Conservation (phyloP, 2,329 filamentous ascomycete genomes). For the Onygenales sp. region DNA sequence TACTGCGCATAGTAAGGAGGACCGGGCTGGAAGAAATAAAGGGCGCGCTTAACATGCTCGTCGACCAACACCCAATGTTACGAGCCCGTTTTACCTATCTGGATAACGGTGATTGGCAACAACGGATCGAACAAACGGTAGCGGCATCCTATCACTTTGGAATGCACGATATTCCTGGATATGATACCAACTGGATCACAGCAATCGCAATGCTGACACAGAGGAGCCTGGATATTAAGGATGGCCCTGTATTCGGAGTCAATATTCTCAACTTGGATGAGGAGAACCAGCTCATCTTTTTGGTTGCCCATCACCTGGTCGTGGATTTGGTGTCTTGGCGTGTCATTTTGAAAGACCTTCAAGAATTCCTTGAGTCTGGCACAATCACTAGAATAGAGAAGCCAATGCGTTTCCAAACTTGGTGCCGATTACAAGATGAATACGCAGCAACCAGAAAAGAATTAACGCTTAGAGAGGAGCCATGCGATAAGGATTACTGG, state of each 20-base stretch:
- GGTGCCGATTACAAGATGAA: slow-evolving; percentile 26
- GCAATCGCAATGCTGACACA: slow-evolving; percentile 23
- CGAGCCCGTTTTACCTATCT: slow-evolving; percentile 14
- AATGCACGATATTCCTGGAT: slow-evolving; percentile 14
- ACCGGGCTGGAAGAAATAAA: slow-evolving; percentile 5
- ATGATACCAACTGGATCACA: slow-evolving; percentile 12
- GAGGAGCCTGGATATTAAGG: slow-evolving; percentile 21
- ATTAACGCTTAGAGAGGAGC: slow-evolving; percentile 20
- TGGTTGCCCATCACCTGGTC: slow-evolving; percentile 27
- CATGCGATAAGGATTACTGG: slow-evolving; percentile 29
- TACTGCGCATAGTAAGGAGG: slow-evolving; percentile 8
- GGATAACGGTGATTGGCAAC: slow-evolving; percentile 18
- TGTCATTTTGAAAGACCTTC: slow-evolving; percentile 12
- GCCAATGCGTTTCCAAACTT: slow-evolving; percentile 30
- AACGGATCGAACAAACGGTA: slow-evolving; percentile 16
- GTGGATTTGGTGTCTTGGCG: slow-evolving; percentile 14
- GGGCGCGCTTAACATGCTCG: slow-evolving; percentile 9
- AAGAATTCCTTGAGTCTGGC: slow-evolving; percentile 19
- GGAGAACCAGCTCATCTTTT: slow-evolving; percentile 17
- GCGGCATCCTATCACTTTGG: slow-evolving; percentile 24
- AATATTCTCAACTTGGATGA: slow-evolving; percentile 26
- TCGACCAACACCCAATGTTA: slow-evolving; percentile 17
- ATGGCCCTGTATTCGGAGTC: slow-evolving; percentile 15
- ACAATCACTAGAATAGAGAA: slow-evolving; percentile 22
- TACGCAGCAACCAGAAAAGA: slow-evolving; percentile 10